Evolutionary conservation across 352 stramenopile species (phyloP), one percentile per base, ranked within the genome.

Genomic region (Phytophthora kernoviae): DNA sequence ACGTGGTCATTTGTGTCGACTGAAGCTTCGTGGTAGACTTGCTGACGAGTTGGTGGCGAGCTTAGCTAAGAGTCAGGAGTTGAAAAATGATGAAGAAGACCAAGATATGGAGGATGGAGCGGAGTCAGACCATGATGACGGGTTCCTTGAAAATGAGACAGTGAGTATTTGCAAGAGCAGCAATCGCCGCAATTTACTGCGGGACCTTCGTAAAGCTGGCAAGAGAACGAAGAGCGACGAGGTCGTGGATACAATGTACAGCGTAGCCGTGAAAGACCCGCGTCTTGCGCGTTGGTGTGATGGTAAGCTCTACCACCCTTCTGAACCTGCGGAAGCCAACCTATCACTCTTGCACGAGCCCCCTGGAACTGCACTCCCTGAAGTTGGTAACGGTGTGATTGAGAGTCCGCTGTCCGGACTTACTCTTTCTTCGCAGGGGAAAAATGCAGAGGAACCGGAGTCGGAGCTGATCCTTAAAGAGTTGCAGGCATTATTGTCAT

Each of bases 371-470:
- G 40, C 64, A 2, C 15, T 90, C 5, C 21, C 64, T 1, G 11
- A 62, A 39, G 40, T 69, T 36, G 70, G 67, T 0, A 49, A 39
- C 5, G 49, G 49, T 2, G 58, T 66, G 7, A 91, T 94, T 62
- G 43, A 65, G 8, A 91, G 85, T 54, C 85, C 85, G 2, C 30
- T 92, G 4, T 88, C 82, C 15, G 67, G 66, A 12, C n/a, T 67
- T 1, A 70, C 52, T 32, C 62, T 93, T 0, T 71, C 65, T 6
- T 71, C 75, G 4, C 44, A 63, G 1, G 62, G 54, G 17, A 67
- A 70, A n/a, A 55, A 70, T n/a, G 78, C 68, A 0, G 81, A 91
- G 33, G 85, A 94, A 54, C 85, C 85, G 2, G 81, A 90, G 10
- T 77, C 75, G 0, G 60, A 63, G 15, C 45, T 68, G 6, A 88